Base-by-base conservation (phyloP, 805 yeast genomes). In the Yamadazyma takamatsuzukensis region DNA sequence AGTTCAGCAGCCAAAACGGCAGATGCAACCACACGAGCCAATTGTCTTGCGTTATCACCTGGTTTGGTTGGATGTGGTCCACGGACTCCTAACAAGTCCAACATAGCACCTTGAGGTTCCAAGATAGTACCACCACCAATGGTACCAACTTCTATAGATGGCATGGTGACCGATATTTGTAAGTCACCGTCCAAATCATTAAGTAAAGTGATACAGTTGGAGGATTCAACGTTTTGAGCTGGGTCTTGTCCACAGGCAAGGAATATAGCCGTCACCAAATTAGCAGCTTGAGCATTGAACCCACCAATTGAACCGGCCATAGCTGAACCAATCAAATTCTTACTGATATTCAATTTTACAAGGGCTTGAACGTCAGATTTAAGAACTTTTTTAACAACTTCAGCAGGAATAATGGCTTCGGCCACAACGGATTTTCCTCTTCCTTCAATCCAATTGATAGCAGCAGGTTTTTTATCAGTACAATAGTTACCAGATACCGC, bases 231-330 rank as follows among this genome's bases (percentile, higher is more conserved):
- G 54, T 93, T 93, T 67, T 93, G 98, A 2, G 98, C 98, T n/a
- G 99, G 98, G 63, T 93, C 99, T 69, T 93, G 99, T 37, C 99
- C 99, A 38, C 95, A 77, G 4, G 99, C 99, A 44, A 93, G 66
- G 58, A 65, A 93, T 16, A 93, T 81, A 8, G 98, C 97, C 21
- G 98, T 94, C 21, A 93, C 90, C 47, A 93, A 64, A 59, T 93
- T 93, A 29, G 98, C 94, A 33, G 98, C 97, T 49, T 93, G 99
- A 0, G 98, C 98, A 55, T 93, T 93, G 66, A 85, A 89, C 1
- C 99, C 99, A 56, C 99, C 99, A 47, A 93, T 75, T 13, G 95
- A 78, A 24, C 99, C 99, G 16, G 99, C 97, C 93, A 93, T 84
- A 5, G 97, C 97, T 23, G 96, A 84, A 32, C 99, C 99, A 49